Conservation (phyloP, 345 rosid genomes). For the Abelmoschus esculentus region DNA sequence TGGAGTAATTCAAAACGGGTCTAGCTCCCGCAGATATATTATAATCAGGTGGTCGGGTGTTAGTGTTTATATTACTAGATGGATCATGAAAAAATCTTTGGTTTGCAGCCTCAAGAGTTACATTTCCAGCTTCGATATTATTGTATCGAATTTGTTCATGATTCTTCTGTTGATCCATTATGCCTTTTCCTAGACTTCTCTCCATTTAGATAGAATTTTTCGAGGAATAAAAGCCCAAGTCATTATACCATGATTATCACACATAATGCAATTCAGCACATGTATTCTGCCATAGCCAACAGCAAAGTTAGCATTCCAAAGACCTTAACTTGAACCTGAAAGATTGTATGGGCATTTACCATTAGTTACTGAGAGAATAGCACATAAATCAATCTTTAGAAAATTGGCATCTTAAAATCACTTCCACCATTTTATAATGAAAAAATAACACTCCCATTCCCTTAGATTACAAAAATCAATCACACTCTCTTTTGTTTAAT, state of each 20-base stretch:
- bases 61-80: constrained; percentile 41
- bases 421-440: not conserved
- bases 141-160: constrained; percentile 31
- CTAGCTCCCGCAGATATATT: constrained; percentile 35
- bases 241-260: constrained; percentile 20
- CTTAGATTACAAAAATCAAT: not conserved
- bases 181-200: constrained; percentile 31
- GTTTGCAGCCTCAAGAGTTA: constrained; percentile 39
- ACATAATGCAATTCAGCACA: constrained; percentile 21
- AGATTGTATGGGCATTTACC: no score
- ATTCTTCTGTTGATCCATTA: constrained; percentile 37
- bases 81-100: constrained; percentile 46
- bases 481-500: no score
- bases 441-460: not conserved
- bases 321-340: not conserved
- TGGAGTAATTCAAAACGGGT: constrained; percentile 59
- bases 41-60: constrained; percentile 41
- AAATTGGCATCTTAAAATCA: no score
- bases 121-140: constrained; percentile 36
- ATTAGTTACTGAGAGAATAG: no score
- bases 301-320: constrained; percentile 3
- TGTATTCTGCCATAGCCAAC: constrained; percentile 11
- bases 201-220: constrained; percentile 32
- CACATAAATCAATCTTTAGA: no score
- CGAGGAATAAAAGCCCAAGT: constrained; percentile 17